Conservation (phyloP, 2,329 filamentous ascomycete genomes). For the Orbilia oligospora region DNA sequence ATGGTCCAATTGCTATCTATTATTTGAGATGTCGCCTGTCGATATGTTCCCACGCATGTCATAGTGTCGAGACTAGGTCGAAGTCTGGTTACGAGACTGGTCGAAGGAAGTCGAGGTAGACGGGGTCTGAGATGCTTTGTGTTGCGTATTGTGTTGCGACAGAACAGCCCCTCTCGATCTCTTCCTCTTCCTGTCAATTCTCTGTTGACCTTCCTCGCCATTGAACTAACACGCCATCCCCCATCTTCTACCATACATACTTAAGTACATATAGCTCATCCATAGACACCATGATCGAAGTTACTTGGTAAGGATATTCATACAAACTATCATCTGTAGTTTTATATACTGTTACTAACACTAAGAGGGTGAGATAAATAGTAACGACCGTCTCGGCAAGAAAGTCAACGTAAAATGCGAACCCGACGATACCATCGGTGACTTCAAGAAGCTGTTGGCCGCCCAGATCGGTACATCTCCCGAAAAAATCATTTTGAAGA, state of each 20-base stretch:
- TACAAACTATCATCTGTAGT: constrained; percentile 63
- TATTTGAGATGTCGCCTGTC: too few species aligned
- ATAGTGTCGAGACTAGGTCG: too few species aligned
- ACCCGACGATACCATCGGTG: constrained; percentile 64
- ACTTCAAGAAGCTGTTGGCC: constrained; percentile 64
- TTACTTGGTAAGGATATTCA: constrained; percentile 65
- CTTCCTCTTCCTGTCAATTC: too few species aligned
- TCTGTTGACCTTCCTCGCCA: too few species aligned
- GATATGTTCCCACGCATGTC: too few species aligned
- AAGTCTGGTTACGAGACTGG: too few species aligned
- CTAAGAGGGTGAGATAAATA: constrained; percentile 23
- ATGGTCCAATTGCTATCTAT: too few species aligned
- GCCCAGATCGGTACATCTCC: constrained; percentile 62
- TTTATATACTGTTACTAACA: constrained; percentile 8
- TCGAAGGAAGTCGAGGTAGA: background rate
- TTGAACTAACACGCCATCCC: constrained; percentile 1
- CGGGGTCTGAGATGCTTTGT: background rate
- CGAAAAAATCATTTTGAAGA: constrained; percentile 65
- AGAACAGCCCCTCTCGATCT: background rate
- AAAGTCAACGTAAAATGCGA: constrained; percentile 64
- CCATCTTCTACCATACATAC: background rate
- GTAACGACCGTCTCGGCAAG: constrained; percentile 75
- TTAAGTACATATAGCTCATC: too few species aligned
- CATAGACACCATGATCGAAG: constrained; percentile 64
- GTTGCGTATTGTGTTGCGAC: background rate